phyloP scores from a whole-genome alignment of 2,329 filamentous ascomycete species.

The Clonostachys rosea region DNA sequence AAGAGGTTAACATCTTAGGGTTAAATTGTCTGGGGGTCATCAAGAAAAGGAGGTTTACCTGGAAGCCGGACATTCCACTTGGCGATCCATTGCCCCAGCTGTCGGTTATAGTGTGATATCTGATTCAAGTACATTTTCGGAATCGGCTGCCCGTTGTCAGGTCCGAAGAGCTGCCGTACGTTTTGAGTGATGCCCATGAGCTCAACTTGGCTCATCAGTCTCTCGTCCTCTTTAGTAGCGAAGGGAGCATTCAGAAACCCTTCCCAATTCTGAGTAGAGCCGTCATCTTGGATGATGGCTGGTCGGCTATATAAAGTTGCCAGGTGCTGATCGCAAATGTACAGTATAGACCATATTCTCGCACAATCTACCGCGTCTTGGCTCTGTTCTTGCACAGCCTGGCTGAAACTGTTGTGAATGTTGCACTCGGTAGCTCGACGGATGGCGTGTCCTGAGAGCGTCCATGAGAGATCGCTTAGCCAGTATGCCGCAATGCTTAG shows the following conservation, averaged over 20 bases:
- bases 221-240: constrained; percentile 47
- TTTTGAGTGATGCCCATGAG: constrained; percentile 53
- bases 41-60: constrained; percentile 11
- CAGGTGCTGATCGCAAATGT: constrained; percentile 58
- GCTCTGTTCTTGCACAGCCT: constrained; percentile 26
- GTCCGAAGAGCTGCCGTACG: constrained; percentile 49
- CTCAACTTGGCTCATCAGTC: constrained; percentile 53
- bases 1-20: constrained; percentile 22
- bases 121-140: constrained; percentile 46
- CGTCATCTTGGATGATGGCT: constrained; percentile 53
- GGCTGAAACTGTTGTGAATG: constrained; percentile 33
- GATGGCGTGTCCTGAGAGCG: constrained; percentile 50
- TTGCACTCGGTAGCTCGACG: constrained; percentile 42
- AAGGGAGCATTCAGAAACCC: constrained; percentile 45
- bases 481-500: constrained; percentile 58
- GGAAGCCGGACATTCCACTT: constrained; percentile 23
- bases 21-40: background rate
- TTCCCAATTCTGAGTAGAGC: constrained; percentile 52
- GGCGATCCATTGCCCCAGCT: constrained; percentile 28
- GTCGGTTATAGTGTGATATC: constrained; percentile 19
- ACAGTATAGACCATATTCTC: constrained; percentile 56
- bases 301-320: constrained; percentile 57
- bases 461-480: constrained; percentile 60
- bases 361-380: constrained; percentile 46
- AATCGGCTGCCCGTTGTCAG: constrained; percentile 45